Base-by-base conservation (phyloP, 805 yeast species). In the Wickerhamomyces chambardii region DNA sequence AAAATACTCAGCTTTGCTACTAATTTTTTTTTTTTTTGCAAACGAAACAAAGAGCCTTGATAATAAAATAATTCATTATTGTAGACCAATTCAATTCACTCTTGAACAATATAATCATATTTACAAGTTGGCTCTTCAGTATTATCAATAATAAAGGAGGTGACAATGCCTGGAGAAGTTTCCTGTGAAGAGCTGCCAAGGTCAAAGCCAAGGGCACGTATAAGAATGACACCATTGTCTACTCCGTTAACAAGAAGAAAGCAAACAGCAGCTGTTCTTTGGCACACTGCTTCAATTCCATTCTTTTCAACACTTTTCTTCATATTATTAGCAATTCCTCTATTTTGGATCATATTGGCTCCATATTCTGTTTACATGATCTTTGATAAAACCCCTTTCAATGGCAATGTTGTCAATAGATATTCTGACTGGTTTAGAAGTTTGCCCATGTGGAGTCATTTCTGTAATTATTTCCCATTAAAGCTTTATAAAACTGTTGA, bases 391-490 rank as follows among this genome's bases (percentile, higher is more conserved):
- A 70, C 95, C 1, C 84, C 87, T 0, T 72, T 78, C 11, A 78
- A 81, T 45, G 97, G 97, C 1, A 66, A 70, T 15, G 81, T 76
- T 0, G 68, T 71, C 2, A 58, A 68, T 35, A 58, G 94, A 28
- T 64, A 68, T 30, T 76, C 83, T 4, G 54, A 58, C 2, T 65
- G 70, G 63, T 63, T 84, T 51, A 70, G 85, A 42, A 66, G 70
- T 22, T 48, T 74, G 26, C 47, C 59, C 7, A 43, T 84, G 15
- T 90, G 92, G 86, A 73, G 66, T 40, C 70, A 76, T 57, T 87
- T 82, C 53, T 78, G 79, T 31, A 61, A 68, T 31, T 92, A 86
- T 58, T 92, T 83, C 59, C 97, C 97, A 0, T 74, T 92, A 16
- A 57, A 56, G 1, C 60, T 87, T 11, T 81, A 76, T 56, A 83